Conservation (phyloP, 169 alveolate genomes). For the Eimeria praecox region DNA sequence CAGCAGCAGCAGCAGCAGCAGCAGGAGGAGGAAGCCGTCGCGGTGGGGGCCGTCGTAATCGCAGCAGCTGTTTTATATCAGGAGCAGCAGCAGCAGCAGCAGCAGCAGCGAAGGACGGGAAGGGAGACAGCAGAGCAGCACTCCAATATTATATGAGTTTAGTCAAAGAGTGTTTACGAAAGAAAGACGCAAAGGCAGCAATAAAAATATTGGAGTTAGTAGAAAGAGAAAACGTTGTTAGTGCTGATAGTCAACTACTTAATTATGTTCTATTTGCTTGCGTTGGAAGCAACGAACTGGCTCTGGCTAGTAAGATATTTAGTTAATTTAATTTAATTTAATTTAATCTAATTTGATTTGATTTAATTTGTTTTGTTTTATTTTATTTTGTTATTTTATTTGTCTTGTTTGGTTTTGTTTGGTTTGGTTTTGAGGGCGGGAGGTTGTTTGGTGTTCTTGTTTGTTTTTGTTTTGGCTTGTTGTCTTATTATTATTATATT, state of each 20-base stretch:
- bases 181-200: conserved; percentile 55
- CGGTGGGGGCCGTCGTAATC: not conserved
- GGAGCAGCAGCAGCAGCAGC: not conserved
- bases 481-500: too few relatives aligned
- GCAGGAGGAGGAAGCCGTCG: not conserved
- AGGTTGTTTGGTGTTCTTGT: too few relatives aligned
- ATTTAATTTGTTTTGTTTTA: not conserved
- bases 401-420: too few relatives aligned
- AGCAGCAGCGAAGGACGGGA: not conserved
- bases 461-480: too few relatives aligned
- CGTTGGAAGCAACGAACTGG: conserved; percentile 24
- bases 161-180: conserved; percentile 31
- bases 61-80: too few relatives aligned
- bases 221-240: conserved; percentile 33
- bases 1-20: conserved; percentile 15
- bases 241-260: conserved; percentile 54
- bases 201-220: conserved; percentile 4
- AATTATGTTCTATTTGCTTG: conserved; percentile 67
- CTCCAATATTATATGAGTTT: conserved; percentile 70
- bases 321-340: not conserved
- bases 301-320: not conserved
- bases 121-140: conserved; percentile 18
- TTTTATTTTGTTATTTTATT: not conserved
- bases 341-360: not conserved
- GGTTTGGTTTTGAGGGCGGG: too few relatives aligned